phyloP scores from a whole-genome alignment of 2,329 filamentous ascomycete genomes.

The Chrysoporthe cubensis region DNA sequence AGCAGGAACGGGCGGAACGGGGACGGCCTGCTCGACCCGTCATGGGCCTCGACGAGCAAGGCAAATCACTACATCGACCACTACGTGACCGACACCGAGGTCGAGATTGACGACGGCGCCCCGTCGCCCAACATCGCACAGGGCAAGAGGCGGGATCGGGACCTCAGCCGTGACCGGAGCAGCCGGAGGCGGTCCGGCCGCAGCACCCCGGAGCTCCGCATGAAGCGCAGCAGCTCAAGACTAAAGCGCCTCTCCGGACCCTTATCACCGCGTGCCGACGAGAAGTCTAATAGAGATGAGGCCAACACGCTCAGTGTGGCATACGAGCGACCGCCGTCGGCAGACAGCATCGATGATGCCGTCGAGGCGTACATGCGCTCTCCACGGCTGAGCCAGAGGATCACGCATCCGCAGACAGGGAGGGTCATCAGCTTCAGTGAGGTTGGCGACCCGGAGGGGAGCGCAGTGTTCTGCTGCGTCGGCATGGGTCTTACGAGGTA shows the following conservation, averaged over 20 bases:
- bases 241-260: conserved; percentile 62
- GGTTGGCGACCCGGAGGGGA: conserved; percentile 89
- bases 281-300: conserved; percentile 30
- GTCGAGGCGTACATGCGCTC: conserved; percentile 85
- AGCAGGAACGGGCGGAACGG: conserved; percentile 18
- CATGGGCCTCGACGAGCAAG: conserved; percentile 36
- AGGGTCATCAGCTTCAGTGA: conserved; percentile 94
- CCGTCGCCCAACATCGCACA: conserved; percentile 72
- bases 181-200: conserved; percentile 52
- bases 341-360: conserved; percentile 86
- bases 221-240: conserved; percentile 61
- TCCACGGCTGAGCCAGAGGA: conserved; percentile 83
- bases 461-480: conserved; percentile 93
- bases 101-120: conserved; percentile 63
- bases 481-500: conserved; percentile 97
- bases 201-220: conserved; percentile 50
- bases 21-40: conserved; percentile 29
- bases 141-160: conserved; percentile 53
- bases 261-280: conserved; percentile 46
- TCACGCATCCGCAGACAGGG: conserved; percentile 82
- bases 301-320: conserved; percentile 43
- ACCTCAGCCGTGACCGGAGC: conserved; percentile 51
- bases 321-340: conserved; percentile 75
- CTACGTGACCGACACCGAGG: conserved; percentile 31
- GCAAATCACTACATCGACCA: conserved; percentile 24